Conservation (phyloP, 75 land plant species). For the Ceratopteris richardii region DNA sequence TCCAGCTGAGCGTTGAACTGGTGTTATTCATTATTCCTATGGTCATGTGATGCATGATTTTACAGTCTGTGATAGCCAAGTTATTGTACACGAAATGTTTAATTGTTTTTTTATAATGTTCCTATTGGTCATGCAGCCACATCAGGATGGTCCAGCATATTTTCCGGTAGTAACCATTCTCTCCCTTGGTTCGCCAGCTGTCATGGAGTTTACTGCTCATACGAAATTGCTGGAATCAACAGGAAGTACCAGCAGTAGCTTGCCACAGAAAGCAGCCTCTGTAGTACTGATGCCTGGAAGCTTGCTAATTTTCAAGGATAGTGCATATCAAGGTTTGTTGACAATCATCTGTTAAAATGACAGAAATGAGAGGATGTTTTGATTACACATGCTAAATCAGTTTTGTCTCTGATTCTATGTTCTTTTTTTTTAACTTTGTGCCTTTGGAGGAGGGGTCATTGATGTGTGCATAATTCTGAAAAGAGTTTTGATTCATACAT, state of each 20-base stretch:
- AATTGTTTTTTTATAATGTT: not conserved
- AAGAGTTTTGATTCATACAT: not conserved
- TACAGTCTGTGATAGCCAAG: too few relatives aligned
- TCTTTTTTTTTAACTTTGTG: not conserved
- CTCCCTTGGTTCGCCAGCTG: conserved; percentile 84
- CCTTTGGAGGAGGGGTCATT: conserved; percentile 5
- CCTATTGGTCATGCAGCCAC: conserved; percentile 49
- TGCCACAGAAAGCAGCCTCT: conserved; percentile 25
- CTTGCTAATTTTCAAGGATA: conserved; percentile 79
- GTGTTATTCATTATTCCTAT: too few relatives aligned
- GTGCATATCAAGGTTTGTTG: conserved; percentile 67
- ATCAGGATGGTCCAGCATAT: conserved; percentile 98
- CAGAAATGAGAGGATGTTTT: too few relatives aligned
- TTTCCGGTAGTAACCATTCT: conserved; percentile 86
- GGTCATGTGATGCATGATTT: too few relatives aligned
- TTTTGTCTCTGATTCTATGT: not conserved
- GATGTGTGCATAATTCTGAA: not conserved
- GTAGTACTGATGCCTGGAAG: conserved; percentile 78
- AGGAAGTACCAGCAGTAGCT: not conserved
- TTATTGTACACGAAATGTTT: too few relatives aligned
- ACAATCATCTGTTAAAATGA: too few relatives aligned
- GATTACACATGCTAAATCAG: too few relatives aligned
- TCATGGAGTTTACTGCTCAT: conserved; percentile 85
- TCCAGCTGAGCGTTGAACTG: too few relatives aligned
- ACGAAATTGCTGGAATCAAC: conserved; percentile 17